Evolutionary conservation across 768 basidiomycete species (phyloP), one percentile per base, ranked within the genome.

Genomic region (Russula ochroleuca): DNA sequence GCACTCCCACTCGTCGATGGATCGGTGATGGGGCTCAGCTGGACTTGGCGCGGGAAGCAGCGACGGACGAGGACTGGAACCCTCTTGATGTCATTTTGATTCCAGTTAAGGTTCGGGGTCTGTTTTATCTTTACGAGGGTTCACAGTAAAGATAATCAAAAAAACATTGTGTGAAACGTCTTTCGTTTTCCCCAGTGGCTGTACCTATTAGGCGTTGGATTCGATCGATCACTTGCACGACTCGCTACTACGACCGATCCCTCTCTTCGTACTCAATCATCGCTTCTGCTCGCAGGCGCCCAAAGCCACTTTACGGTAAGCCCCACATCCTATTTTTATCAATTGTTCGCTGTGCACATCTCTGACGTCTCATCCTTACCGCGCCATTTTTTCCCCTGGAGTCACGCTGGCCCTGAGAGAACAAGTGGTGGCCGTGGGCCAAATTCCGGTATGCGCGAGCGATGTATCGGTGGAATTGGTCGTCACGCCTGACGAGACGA

Each of bases 161-260:
- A 35, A 35, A 8, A 28, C 28, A 28, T 35, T 8, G 10, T 10
- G 35, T 10, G 35, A 35, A 2, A 35, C 28, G 28, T 28, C 28
- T 28, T 35, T 35, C 10, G 35, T 35, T 35, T 28, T 28, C 28
- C 35, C 35, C 10, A 3, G 35, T 35, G 35, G 8, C 35, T 35
- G 35, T 35, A 6, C 8, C 21, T 21, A 25, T 10, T 5, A 87
- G 90, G 87, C 48, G 80, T 92, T 51, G 90, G 86, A 11, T 92
- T 92, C 68, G 90, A 92, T 74, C 78, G 76, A 47, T 80, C 80
- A 15, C 72, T 86, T 59, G 84, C 84, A 53, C 84, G 90, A 35
- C 79, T 92, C 33, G 90, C 90, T n/a, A 11, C 88, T 92, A 92
- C 68, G 90, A 92, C 74, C 78, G 80, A 15, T 92, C 89, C 74